Conservation (phyloP, 2,329 filamentous ascomycete genomes). For the Botrytis squamosa region DNA sequence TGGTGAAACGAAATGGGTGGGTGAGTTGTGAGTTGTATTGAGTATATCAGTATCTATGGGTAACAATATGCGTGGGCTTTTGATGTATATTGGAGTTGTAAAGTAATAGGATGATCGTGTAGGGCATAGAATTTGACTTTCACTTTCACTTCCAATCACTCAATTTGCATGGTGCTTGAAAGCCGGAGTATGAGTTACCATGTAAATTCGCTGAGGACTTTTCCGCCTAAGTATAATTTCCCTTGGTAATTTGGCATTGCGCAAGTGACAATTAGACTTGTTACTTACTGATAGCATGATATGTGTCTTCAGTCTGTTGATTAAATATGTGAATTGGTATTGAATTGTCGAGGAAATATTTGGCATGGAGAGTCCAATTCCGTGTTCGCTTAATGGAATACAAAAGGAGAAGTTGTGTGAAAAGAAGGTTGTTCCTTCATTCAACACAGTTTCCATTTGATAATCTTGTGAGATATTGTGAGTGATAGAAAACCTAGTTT, state of each 20-base stretch:
- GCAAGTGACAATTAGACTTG: not conserved
- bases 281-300: not conserved
- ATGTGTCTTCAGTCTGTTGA: not conserved
- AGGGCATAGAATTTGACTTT: not conserved
- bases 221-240: not conserved
- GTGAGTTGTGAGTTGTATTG: not conserved
- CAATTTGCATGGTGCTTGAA: not conserved
- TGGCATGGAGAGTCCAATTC: not conserved
- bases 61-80: not conserved
- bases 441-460: not conserved
- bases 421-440: not conserved
- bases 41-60: not conserved
- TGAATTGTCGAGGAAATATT: not conserved
- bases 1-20: not conserved
- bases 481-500: not conserved
- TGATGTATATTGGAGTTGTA: not conserved
- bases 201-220: not conserved
- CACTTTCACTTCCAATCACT: not conserved
- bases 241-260: not conserved
- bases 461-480: not conserved
- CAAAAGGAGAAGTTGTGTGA: not conserved
- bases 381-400: not conserved
- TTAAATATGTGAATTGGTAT: not conserved
- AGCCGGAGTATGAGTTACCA: not conserved
- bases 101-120: not conserved